Base-by-base conservation (phyloP, 2,329 filamentous ascomycete genomes). In the Xylariales sp. region DNA sequence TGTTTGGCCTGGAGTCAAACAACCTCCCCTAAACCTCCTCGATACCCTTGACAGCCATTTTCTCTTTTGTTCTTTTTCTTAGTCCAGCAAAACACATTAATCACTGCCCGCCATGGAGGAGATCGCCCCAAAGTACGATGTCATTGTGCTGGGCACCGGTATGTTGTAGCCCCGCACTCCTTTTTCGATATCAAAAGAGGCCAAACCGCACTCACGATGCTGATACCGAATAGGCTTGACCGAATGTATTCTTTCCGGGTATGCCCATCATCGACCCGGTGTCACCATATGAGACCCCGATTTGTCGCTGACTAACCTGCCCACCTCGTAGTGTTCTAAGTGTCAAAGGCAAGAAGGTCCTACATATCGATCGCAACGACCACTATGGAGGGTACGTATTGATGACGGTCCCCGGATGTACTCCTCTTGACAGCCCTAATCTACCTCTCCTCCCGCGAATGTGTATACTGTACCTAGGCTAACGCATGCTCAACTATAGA, bases 191-290 rank as follows among this genome's bases (percentile, higher is more conserved):
- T 34, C 32, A 39, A 43, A 52, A 56, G 39, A 48, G 36, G 52
- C 36, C 30, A 10, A 45, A 43, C 52, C 63, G 68, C 72, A 67
- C 58, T 45, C 12, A 46, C 36, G 45, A 55, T 64, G 8, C 61
- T 70, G 23, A 69, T 46, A 7, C 67, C 43, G 46, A 68, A 53
- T 77, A 97, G 95, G 96, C 80, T 84, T 99, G 88, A 98, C 95
- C 72, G 96, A 99, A 89, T 99, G 96, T 85, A 96, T 99, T 80
- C 92, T 99, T 76, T 97, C 95, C 80, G 96, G 95, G 94, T 97
- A 91, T 80, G 84, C 71, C 72, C 50, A 49, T 46, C 32, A 30
- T 55, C 55, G 46, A 28, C 34, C 34, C 68, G 55, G 55, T 59
- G 67, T 58, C 48, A 50, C 60, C 64, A 41, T 23, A 63, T 41